Evolutionary conservation across 2,329 filamentous ascomycete genomes (phyloP).

Genomic region (Aspergillus fumigatiaffinis): DNA sequence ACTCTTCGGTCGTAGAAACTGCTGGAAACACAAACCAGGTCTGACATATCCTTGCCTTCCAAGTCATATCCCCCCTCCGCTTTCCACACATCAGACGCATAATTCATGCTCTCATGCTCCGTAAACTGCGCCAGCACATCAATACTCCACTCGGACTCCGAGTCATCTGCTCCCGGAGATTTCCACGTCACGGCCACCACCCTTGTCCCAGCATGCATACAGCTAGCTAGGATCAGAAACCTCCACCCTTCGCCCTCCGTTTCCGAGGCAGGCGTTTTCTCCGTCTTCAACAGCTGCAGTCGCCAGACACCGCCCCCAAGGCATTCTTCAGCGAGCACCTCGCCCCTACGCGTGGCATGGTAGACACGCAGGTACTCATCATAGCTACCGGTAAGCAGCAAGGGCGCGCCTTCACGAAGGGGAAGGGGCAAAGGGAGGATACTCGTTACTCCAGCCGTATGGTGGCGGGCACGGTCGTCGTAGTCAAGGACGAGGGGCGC

Average conservation of each 20-base stretch:
- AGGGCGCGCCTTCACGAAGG: slow-evolving; percentile 42
- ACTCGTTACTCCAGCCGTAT: slow-evolving; percentile 81
- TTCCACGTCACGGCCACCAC: slow-evolving; percentile 49
- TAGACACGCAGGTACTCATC: slow-evolving; percentile 75
- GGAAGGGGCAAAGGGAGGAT: slow-evolving; percentile 65
- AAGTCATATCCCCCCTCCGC: slow-evolving; percentile 12
- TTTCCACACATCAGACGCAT: slow-evolving; percentile 64
- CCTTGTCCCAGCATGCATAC: slow-evolving; percentile 84
- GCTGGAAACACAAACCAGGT: slow-evolving; percentile 41
- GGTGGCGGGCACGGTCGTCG: slow-evolving; percentile 53
- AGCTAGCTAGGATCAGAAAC: slow-evolving; percentile 70
- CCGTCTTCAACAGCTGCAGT: slow-evolving; percentile 53
- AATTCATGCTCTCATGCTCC: slow-evolving; percentile 92
- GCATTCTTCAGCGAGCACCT: slow-evolving; percentile 59
- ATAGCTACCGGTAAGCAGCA: slow-evolving; percentile 84
- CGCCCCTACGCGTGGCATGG: slow-evolving; percentile 34
- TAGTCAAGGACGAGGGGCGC: slow-evolving; percentile 19
- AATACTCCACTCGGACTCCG: slow-evolving; percentile 56
- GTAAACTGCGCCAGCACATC: slow-evolving; percentile 68
- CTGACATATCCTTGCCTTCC: slow-evolving; percentile 4
- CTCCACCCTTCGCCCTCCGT: slow-evolving; percentile 11
- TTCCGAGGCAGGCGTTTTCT: neutral
- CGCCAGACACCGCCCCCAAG: slow-evolving; percentile 86
- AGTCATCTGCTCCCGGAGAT: slow-evolving; percentile 11
- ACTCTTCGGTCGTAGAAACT: slow-evolving; percentile 53